Percentiles rank a stretch among this genome's conserved stretches.
phyloP scores from a whole-genome alignment of 164 flowering plant species.

The Aristolochia contorta region DNA sequence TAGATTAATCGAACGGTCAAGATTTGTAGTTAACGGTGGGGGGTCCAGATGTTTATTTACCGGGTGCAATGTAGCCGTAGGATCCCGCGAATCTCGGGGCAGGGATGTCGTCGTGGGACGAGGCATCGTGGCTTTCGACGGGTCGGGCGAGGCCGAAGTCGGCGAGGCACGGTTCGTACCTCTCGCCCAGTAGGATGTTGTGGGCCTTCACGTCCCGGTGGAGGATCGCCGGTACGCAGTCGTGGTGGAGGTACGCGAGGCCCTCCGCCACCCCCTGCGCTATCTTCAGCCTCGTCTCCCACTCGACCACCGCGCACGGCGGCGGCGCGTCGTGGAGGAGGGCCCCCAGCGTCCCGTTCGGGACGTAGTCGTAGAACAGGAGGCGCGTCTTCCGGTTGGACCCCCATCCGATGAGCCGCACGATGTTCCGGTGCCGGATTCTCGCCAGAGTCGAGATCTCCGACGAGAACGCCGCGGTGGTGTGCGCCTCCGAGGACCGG shows the following conservation, averaged over 20 bases:
- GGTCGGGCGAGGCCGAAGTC: slow-evolving; percentile 85
- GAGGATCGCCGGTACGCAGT: slow-evolving; percentile 78
- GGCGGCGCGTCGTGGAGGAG: slow-evolving; percentile 35
- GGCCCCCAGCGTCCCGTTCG: slow-evolving; percentile 84
- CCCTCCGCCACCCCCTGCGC: slow-evolving; percentile 84
- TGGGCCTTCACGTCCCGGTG: slow-evolving; percentile 96
- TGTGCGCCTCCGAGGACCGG: slow-evolving; percentile 49
- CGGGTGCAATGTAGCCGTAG: slow-evolving; percentile 99
- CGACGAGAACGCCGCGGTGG: slow-evolving; percentile 56
- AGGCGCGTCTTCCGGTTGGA: slow-evolving; percentile 55
- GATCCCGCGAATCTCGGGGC: slow-evolving; percentile 82
- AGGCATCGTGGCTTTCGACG: slow-evolving; percentile 17
- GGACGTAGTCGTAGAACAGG: slow-evolving; percentile 76
- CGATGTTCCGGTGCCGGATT: slow-evolving; percentile 79
- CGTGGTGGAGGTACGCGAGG: slow-evolving; percentile 88
- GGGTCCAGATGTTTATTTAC: too few relatives aligned
- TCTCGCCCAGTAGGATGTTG: slow-evolving; percentile 69
- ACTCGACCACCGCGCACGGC: slow-evolving; percentile 51
- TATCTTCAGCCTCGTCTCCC: slow-evolving; percentile 75
- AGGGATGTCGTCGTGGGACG: slow-evolving; percentile 17
- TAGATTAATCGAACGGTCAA: background rate
- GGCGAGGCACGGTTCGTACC: slow-evolving; percentile 64
- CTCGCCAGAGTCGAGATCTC: slow-evolving; percentile 80
- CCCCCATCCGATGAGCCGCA: slow-evolving; percentile 77
- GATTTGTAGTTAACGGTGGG: too few relatives aligned